These are phyloP conservation scores for Hordeum marinum DNA, from an alignment of 176 grass and related monocot species.

Conservation along the genomic window DNA sequence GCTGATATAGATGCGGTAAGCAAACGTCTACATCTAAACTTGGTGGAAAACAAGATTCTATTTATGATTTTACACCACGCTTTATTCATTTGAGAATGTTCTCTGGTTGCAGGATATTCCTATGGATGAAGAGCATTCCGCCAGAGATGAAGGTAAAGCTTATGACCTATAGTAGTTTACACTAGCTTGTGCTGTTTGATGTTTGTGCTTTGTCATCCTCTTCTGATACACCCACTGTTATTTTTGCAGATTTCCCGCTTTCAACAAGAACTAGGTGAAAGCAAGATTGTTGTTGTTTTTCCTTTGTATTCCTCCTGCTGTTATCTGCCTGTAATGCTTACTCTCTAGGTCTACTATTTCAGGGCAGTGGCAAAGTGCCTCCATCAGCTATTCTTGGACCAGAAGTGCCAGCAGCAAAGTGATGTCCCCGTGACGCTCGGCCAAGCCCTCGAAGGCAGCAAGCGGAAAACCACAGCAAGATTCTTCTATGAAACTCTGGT, in stretches of 20 bases:
- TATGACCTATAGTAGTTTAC: neutral
- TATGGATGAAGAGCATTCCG: constrained; percentile 24
- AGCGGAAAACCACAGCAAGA: constrained; percentile 58
- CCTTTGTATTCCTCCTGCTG: neutral
- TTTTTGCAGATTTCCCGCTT: constrained; percentile 50
- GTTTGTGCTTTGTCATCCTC: neutral
- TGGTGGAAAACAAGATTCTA: neutral
- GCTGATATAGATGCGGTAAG: constrained; percentile 40
- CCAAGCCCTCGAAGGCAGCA: constrained; percentile 53
- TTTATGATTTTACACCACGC: neutral
- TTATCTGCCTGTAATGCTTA: neutral
- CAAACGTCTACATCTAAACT: neutral
- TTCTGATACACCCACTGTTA: constrained; percentile 25
- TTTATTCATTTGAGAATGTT: constrained; percentile 11
- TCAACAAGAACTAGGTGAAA: constrained; percentile 63
- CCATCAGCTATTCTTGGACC: constrained; percentile 31
- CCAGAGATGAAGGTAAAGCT: constrained; percentile 42
- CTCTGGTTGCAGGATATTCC: constrained; percentile 41
- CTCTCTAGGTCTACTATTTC: constrained; percentile 20
- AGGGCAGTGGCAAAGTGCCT: constrained; percentile 62
- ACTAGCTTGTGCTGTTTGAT: neutral
- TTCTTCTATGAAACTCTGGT: constrained; percentile 97
- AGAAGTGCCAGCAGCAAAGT: constrained; percentile 30
- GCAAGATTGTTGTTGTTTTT: constrained; percentile 13
- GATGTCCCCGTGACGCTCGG: constrained; percentile 36